Base-by-base conservation (phyloP, 2,329 filamentous ascomycete species). In the Tolypocladium guangdongense region DNA sequence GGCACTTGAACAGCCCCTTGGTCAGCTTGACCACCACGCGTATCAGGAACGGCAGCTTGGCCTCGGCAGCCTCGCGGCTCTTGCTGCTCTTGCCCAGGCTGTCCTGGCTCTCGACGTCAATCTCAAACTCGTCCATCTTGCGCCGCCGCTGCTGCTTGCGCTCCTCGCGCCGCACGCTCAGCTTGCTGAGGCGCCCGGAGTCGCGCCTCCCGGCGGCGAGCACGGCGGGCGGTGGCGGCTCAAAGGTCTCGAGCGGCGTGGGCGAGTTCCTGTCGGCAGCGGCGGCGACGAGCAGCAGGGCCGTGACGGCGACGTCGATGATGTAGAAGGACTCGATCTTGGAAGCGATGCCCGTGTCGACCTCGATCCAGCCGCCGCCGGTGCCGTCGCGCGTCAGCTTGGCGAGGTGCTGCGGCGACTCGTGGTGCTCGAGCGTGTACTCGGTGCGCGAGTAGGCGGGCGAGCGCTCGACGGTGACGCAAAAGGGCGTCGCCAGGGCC, bases 381-480 rank as follows among this genome's bases (percentile, higher is more conserved):
- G 79, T 77, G 46, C 77, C 80, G 64, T 84, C 81, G 50, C 80
- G 76, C 18, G 80, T 82, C 33, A 86, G 71, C 53, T 80, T 77
- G 30, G 80, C 82, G 4, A 86, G 69, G 59, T 82, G 81, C 51
- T 76, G 73, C 5, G 82, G 80, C 52, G 77, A 76, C 66, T 85
- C 81, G 57, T 81, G 72, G 61, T 86, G 82, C 69, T 86, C 82
- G 14, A 86, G 78, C 16, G 78, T 80, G 64, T 86, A 86, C 66
- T 84, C 81, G 10, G 78, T 77, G 4, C 81, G 75, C 50, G 76
- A 79, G 77, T 78, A 84, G 1, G 80, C 76, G 1, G 80, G 76
- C 27, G 74, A 78, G 20, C 80, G 75, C 64, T 81, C 77, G 47
- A 84, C 71, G 1, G 78, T 76, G 37, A 85, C 72, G 64, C 79